These are phyloP conservation scores for Trichophyton simii DNA, from an alignment of 2,329 filamentous ascomycete species.

Conservation along the genomic window DNA sequence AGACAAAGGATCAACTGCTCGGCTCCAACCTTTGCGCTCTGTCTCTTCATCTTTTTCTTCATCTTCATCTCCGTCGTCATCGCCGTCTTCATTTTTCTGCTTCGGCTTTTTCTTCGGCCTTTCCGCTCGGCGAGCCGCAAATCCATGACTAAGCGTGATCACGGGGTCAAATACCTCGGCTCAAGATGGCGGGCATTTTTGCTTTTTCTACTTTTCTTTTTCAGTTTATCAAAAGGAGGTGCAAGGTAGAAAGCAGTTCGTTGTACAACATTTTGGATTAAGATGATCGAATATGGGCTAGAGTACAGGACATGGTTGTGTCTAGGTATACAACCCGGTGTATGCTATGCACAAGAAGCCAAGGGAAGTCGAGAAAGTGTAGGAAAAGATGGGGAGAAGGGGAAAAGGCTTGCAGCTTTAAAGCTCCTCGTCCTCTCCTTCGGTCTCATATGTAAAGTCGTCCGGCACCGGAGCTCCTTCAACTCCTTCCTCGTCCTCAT, in stretches of 20 bases:
- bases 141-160: not conserved
- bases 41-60: too few relatives aligned
- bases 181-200: not conserved
- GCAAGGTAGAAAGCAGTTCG: not conserved
- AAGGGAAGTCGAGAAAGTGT: not conserved
- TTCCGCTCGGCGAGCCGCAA: not conserved
- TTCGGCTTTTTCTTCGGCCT: not conserved
- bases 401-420: not conserved
- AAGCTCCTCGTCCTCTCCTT: slow-evolving; percentile 23
- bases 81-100: not conserved
- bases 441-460: slow-evolving; percentile 37
- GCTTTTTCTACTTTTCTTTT: too few relatives aligned
- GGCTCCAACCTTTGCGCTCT: too few relatives aligned
- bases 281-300: not conserved
- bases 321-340: not conserved
- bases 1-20: too few relatives aligned
- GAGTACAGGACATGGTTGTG: not conserved
- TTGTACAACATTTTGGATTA: not conserved
- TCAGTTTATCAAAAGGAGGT: too few relatives aligned
- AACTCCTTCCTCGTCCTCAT: slow-evolving; percentile 49
- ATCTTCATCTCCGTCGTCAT: too few relatives aligned
- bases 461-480: slow-evolving; percentile 37
- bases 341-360: not conserved
- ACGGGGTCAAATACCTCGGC: not conserved
- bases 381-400: not conserved